Conservation (phyloP, 495 filamentous ascomycete species). For the Hyaloscypha hepaticicola region DNA sequence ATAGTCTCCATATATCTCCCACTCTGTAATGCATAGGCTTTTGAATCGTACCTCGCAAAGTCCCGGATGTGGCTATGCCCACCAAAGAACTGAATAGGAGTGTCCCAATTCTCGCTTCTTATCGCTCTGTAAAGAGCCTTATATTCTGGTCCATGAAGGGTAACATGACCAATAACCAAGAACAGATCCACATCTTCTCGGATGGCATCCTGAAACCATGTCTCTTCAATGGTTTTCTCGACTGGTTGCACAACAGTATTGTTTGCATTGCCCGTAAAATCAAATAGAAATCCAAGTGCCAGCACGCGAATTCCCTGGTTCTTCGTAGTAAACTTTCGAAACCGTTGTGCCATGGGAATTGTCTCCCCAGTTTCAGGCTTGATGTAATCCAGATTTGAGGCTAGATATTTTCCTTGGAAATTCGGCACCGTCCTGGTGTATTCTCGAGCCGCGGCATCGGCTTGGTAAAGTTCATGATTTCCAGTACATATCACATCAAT, state of each 20-base stretch:
- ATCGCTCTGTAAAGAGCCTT: slow-evolving; percentile 75
- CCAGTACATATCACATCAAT: slow-evolving; percentile 87
- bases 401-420: slow-evolving; percentile 73
- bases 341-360: slow-evolving; percentile 78
- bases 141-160: slow-evolving; percentile 75
- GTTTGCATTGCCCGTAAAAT: slow-evolving; percentile 85
- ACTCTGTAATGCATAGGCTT: slow-evolving; percentile 78
- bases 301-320: slow-evolving; percentile 79
- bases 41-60: slow-evolving; percentile 74
- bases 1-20: slow-evolving; percentile 99
- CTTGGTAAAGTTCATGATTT: slow-evolving; percentile 93
- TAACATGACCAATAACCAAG: slow-evolving; percentile 83
- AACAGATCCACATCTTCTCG: slow-evolving; percentile 85
- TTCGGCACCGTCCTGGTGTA: slow-evolving; percentile 74
- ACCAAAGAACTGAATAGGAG: slow-evolving; percentile 89
- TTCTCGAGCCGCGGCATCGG: slow-evolving; percentile 71
- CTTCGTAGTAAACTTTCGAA: slow-evolving; percentile 84
- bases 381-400: slow-evolving; percentile 91
- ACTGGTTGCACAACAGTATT: slow-evolving; percentile 84
- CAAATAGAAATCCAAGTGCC: slow-evolving; percentile 91
- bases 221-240: slow-evolving; percentile 71
- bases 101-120: slow-evolving; percentile 70
- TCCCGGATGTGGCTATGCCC: slow-evolving; percentile 92
- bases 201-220: slow-evolving; percentile 90
- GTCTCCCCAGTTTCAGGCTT: slow-evolving; percentile 64